A percentile compares a stretch with the other conserved stretches of the same genome.
Conservation (phyloP, 202 grass and related monocot species). For the Digitaria exilis region DNA sequence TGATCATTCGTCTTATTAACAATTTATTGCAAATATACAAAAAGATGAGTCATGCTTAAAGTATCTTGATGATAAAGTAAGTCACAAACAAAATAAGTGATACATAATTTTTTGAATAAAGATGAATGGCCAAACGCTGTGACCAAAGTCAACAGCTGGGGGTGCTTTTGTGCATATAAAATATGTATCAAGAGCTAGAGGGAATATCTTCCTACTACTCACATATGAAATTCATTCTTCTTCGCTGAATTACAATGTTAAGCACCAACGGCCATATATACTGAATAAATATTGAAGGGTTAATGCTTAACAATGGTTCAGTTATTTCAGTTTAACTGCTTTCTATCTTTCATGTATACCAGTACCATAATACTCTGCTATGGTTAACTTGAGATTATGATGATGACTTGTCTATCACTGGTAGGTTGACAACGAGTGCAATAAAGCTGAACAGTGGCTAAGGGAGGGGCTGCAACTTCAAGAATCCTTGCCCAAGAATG, state of each 20-base stretch:
- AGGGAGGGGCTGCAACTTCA: constrained; percentile 68
- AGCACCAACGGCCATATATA: not conserved
- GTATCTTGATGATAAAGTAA: too few relatives aligned
- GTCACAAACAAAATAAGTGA: too few relatives aligned
- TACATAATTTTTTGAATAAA: too few relatives aligned
- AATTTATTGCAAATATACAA: too few relatives aligned
- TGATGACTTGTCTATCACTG: constrained; percentile 30
- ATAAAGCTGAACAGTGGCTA: constrained; percentile 86
- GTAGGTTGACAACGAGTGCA: constrained; percentile 76
- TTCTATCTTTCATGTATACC: constrained; percentile 1
- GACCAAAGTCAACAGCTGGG: too few relatives aligned
- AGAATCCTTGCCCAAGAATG: constrained; percentile 78
- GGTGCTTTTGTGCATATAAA: too few relatives aligned
- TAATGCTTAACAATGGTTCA: not conserved
- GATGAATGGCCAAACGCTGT: too few relatives aligned
- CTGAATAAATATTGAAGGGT: constrained; percentile 13
- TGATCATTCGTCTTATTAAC: too few relatives aligned
- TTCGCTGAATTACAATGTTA: constrained; percentile 1
- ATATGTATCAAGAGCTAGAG: too few relatives aligned
- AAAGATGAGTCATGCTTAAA: too few relatives aligned
- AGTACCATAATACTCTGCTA: not conserved
- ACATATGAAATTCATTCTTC: not conserved
- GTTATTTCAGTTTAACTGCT: not conserved
- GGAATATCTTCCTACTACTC: too few relatives aligned
- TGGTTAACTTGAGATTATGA: constrained; percentile 19